A percentile compares a stretch with the other conserved stretches of the same genome.
These are phyloP conservation scores for Discostella stelligeroides DNA, from an alignment of 108 stramenopile species.

Conservation along the genomic window DNA sequence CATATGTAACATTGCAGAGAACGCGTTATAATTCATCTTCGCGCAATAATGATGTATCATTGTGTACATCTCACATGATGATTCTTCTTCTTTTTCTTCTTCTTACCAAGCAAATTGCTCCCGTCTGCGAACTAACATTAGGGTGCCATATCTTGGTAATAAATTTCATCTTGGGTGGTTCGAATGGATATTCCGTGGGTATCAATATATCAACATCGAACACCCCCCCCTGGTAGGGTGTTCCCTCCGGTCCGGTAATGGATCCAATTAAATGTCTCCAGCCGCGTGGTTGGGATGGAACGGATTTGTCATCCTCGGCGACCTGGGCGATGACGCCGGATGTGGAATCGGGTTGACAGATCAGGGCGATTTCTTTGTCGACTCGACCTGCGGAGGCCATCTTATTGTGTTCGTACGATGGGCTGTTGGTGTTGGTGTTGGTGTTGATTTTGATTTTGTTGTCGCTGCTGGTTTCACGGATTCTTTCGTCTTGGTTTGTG, in stretches of 20 bases:
- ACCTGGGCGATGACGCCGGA: slow-evolving; percentile 25
- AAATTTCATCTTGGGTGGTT: slow-evolving; percentile 96
- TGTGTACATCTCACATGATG: too few species aligned
- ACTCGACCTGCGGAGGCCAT: slow-evolving; percentile 29
- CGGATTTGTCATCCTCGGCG: slow-evolving; percentile 20
- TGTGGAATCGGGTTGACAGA: slow-evolving; percentile 30
- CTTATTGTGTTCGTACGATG: neutral
- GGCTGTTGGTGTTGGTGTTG: too few species aligned
- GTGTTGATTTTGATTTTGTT: too few species aligned
- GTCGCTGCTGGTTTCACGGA: too few species aligned
- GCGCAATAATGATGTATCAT: too few species aligned
- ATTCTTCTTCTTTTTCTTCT: too few species aligned
- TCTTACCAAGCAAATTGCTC: slow-evolving; percentile 95
- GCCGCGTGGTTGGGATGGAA: slow-evolving; percentile 22
- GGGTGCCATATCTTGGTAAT: slow-evolving; percentile 97
- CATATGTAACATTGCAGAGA: too few species aligned
- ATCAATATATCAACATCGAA: slow-evolving; percentile 84
- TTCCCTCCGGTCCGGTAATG: slow-evolving; percentile 73
- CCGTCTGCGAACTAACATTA: slow-evolving; percentile 94
- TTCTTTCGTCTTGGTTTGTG: too few species aligned
- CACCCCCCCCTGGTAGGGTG: slow-evolving; percentile 81
- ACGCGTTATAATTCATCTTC: neutral
- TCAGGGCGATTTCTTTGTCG: slow-evolving; percentile 36
- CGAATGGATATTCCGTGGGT: slow-evolving; percentile 89
- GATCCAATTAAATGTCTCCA: slow-evolving; percentile 67